These are phyloP conservation scores for Brassica nigra DNA, from an alignment of 345 rosid genomes.

Conservation along the genomic window DNA sequence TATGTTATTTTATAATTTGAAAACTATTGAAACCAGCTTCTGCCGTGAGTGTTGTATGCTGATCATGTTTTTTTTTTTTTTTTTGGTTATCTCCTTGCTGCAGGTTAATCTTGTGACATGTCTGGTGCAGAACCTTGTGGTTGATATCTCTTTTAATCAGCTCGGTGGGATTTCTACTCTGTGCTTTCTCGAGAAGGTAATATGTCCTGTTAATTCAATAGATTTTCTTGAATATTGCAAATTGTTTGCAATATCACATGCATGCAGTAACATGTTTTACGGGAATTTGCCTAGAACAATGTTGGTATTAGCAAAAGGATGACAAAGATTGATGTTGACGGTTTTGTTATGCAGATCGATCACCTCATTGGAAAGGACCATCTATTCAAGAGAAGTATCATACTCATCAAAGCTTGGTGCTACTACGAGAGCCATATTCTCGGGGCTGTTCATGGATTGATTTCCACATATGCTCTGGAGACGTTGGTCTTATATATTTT, in stretches of 20 bases:
- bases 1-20: background rate
- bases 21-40: background rate
- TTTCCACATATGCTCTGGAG: conserved; percentile 88
- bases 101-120: conserved; percentile 96
- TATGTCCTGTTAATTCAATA: background rate
- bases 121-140: conserved; percentile 73
- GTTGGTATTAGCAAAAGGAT: background rate
- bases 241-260: too few species aligned
- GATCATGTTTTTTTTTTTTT: background rate
- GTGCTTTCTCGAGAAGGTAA: conserved; percentile 92
- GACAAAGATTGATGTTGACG: conserved; percentile 19
- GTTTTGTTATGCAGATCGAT: conserved; percentile 58
- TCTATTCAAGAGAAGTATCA: conserved; percentile 81
- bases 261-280: conserved; percentile 3
- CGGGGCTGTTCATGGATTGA: conserved; percentile 91
- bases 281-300: background rate
- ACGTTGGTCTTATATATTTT: conserved; percentile 83
- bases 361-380: conserved; percentile 68
- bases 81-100: conserved; percentile 25
- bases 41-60: conserved; percentile 12
- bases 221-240: conserved; percentile 9
- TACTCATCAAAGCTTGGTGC: conserved; percentile 91
- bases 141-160: conserved; percentile 95
- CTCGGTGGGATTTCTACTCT: conserved; percentile 82
- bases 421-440: conserved; percentile 88